Evolutionary conservation across 2,329 filamentous ascomycete species (phyloP), one percentile per base, ranked within the genome.

Genomic region (Coleophoma eucalyptorum): DNA sequence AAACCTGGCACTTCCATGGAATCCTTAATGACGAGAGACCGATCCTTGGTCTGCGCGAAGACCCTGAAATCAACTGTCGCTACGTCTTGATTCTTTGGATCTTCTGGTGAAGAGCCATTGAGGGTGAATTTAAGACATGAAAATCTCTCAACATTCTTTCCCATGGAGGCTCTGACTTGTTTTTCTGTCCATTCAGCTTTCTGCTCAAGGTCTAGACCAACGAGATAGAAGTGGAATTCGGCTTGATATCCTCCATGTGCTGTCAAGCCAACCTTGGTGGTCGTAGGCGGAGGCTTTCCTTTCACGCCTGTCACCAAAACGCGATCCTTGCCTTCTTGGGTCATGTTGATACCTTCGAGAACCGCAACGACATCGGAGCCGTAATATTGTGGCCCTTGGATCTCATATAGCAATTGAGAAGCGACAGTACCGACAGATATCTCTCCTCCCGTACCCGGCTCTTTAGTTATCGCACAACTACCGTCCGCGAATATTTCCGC

Each of bases 401-500:
- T 69, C 59, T 71, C 68, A 55, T 71, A 70, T 5, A 70, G 52
- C n/a, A 71, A 58, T 55, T 71, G 68, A 2, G 73, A 75, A 0
- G 73, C 71, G 50, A 77, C 75, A 0, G 78, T 81, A 46, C 79
- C 73, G 8, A 76, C 71, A 1, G 69, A 72, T 21, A 75, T 69
- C 5, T 65, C 58, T 18, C 75, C 73, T 2, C 69, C 69, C 5
- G 65, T 61, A 50, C 65, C 62, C 11, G 67, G 64, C 48, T 76
- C 70, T 54, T 74, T 75, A n/a, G 71, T 73, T 58, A 76, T 73
- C 16, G 72, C 61, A 12, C 69, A 6, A 76, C 64, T 57, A 5
- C 73, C 73, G 19, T 68, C 62, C 0, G 58, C 53, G 13, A 67
- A 67, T 41, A 76, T 72, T 52, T 75, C 72, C 5, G 71, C 73